Percentiles rank a stretch among this genome's conserved stretches.
Evolutionary conservation across 148 eudicot species (phyloP).

Genomic region (Diospyros lotus): DNA sequence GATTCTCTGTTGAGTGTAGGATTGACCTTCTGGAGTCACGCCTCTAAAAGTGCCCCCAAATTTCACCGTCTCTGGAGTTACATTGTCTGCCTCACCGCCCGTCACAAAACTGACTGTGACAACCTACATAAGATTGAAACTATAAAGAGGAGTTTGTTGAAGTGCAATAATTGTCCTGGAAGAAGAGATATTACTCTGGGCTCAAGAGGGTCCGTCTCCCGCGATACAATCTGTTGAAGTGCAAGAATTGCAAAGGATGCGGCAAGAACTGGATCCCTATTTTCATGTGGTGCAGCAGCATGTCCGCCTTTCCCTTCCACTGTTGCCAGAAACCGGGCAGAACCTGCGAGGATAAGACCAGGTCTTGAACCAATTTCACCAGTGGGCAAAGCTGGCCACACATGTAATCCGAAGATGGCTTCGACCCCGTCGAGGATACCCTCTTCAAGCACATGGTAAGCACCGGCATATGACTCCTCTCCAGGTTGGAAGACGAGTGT

Average conservation of each 20-base stretch:
- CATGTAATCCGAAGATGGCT: slow-evolving; percentile 34
- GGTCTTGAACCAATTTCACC: slow-evolving; percentile 28
- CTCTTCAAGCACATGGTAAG: slow-evolving; percentile 30
- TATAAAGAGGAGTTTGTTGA: not conserved
- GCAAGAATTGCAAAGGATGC: slow-evolving; percentile 27
- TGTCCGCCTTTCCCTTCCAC: slow-evolving; percentile 27
- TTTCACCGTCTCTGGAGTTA: slow-evolving; percentile 22
- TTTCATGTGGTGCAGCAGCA: slow-evolving; percentile 23
- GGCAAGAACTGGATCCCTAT: slow-evolving; percentile 38
- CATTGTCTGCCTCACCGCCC: slow-evolving; percentile 25
- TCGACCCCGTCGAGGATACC: slow-evolving; percentile 25
- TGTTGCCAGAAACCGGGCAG: slow-evolving; percentile 30
- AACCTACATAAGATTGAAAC: slow-evolving; percentile 21
- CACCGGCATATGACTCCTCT: slow-evolving; percentile 38
- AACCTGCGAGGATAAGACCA: slow-evolving; percentile 35
- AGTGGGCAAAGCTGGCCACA: slow-evolving; percentile 15
- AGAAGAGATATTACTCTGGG: slow-evolving; percentile 22
- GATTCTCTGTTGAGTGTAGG: slow-evolving; percentile 33
- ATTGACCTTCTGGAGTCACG: slow-evolving; percentile 25
- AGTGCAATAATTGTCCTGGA: no score
- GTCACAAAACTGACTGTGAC: slow-evolving; percentile 33
- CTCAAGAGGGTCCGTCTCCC: slow-evolving; percentile 40
- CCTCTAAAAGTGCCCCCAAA: slow-evolving; percentile 44
- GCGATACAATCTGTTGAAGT: slow-evolving; percentile 36
- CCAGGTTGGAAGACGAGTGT: slow-evolving; percentile 40